Evolutionary conservation across 2,329 filamentous ascomycete species (phyloP), one percentile per base, ranked within the genome.

Genomic region (Hypocreales sp.): DNA sequence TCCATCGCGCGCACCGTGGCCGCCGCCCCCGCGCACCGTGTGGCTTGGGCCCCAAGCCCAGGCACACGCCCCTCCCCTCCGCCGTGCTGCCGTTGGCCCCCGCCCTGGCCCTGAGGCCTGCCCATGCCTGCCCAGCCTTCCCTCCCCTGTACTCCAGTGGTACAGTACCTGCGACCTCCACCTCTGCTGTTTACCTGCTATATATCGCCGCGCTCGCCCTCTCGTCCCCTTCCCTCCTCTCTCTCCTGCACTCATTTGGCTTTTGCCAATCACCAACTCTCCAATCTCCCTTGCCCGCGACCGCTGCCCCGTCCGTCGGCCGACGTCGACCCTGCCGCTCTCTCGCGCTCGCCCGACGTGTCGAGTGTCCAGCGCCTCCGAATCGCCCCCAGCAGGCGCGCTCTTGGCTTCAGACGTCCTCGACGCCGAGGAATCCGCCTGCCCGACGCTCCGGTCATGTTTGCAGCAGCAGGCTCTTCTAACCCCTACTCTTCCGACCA

Each of bases 401-500:
- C n/a, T n/a, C 42, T 44, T 47, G 49, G 41, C 43, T 34, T 36
- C 32, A 34, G 36, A 36, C 39, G 42, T 42, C 44, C 32, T 32
- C 30, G 26, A 15, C 30, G 25, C 35, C 31, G 44, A 50, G 47
- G 48, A 53, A 53, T n/a, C n/a, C n/a, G n/a, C n/a, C n/a, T n/a
- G n/a, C n/a, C n/a, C n/a, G n/a, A n/a, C 38, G 50, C 42, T 51
- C 51, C 48, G 46, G 52, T 53, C 50, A 71, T 71, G 67, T 71
- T 64, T 51, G 58, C 60, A 53, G 55, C 56, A 60, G 57, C 56
- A 62, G 61, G 54, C 61, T 55, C 55, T 45, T 58, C 55, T 50
- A 63, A 59, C 53, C 61, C 58, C 60, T 62, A 60, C 59, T 61
- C 61, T 48, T 61, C 62, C 64, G 62, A 67, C 57, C 60, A 64